Evolutionary conservation across 306 rosid species (phyloP).

Genomic region (Fragaria iinumae): DNA sequence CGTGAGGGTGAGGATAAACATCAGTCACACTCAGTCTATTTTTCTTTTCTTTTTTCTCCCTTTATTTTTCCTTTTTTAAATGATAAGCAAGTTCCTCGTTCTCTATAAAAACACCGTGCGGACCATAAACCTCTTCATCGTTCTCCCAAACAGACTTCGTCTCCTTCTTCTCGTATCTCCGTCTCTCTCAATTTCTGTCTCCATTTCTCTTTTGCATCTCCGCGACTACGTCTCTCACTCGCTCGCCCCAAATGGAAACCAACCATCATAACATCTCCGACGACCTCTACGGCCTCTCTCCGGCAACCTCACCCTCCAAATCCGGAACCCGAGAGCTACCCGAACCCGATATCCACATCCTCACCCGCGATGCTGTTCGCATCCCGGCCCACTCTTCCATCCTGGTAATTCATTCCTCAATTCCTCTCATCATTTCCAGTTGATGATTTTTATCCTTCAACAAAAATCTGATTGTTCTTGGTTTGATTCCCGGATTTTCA

Average conservation of each 20-base stretch:
- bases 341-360: conserved; percentile 66
- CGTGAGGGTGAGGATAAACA: conserved; percentile 1
- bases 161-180: background rate
- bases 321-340: conserved; percentile 38
- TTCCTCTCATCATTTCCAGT: background rate
- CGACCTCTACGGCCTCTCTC: conserved; percentile 18
- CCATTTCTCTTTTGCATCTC: background rate
- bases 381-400: conserved; percentile 72
- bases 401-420: conserved; percentile 41
- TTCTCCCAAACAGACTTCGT: no score
- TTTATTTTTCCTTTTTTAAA: background rate
- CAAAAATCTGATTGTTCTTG: background rate
- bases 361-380: conserved; percentile 62
- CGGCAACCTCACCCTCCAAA: background rate
- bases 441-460: background rate
- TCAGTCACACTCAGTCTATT: background rate
- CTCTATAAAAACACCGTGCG: conserved; percentile 15
- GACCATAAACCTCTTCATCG: background rate
- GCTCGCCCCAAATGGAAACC: conserved; percentile 22
- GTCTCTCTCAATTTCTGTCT: background rate
- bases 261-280: background rate
- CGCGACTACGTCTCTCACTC: background rate
- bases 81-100: background rate
- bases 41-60: background rate
- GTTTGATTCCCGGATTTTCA: conserved; percentile 2